Base-by-base conservation (phyloP, 805 yeast genomes). In the Tetrapisispora nanseiensis region DNA sequence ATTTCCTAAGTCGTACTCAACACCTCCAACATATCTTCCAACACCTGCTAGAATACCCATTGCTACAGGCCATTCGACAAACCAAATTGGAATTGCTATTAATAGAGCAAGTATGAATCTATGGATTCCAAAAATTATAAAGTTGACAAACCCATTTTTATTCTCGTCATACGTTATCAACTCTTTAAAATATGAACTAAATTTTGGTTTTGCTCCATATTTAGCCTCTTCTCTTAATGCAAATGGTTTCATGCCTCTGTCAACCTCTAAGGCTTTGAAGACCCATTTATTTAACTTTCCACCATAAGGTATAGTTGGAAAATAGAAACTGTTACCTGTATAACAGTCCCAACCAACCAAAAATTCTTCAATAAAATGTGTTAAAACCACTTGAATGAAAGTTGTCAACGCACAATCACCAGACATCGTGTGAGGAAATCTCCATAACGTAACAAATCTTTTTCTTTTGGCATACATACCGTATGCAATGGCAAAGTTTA, bases 361-460 rank as follows among this genome's bases (percentile, higher is more conserved):
- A 1, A 52, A 6, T 33, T 55, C 59, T 40, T 54, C 55, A 26
- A 44, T 31, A 4, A 42, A 27, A 54, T 57, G 54, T 4, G 55
- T 53, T 6, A 49, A 34, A n/a, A 48, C 51, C 8, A 50, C 51
- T 33, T 52, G 56, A 13, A 55, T 46, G 23, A 51, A 53, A 4
- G 47, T 26, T 9, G 50, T 45, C 21, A 55, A 35, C 4, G 53
- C 56, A 42, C 53, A 51, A 33, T 55, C 59, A 32, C 59, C 59
- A 3, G 57, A 51, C 16, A 53, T 37, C 3, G 59, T 55, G 34
- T 55, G 48, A 8, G 59, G 59, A 33, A 55, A 55, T n/a, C 49
- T 55, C 59, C 59, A 55, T 16, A 55, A 43, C 1, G 46, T 46
- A 3, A 55, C 41, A 1, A 41, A 47, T 15, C 35, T 31, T 8